phyloP scores from a whole-genome alignment of 2,329 filamentous ascomycete species.

The Diaporthe aspalathi region DNA sequence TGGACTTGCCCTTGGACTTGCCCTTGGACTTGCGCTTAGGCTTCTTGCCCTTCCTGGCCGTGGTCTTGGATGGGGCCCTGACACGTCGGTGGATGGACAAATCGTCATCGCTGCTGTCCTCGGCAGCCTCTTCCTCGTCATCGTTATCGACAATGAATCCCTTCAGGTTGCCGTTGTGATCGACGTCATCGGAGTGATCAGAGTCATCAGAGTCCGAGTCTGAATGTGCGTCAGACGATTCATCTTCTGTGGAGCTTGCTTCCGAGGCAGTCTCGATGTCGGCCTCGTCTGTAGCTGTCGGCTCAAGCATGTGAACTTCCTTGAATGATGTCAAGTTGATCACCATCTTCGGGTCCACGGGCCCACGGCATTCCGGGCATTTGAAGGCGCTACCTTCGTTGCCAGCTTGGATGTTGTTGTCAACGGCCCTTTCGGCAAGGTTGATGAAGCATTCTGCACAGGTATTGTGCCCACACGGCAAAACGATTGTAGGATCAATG shows the following conservation, averaged over 20 bases:
- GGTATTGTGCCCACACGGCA: constrained; percentile 85
- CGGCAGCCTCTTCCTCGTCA: constrained; percentile 44
- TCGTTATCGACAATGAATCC: constrained; percentile 65
- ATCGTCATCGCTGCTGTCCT: constrained; percentile 40
- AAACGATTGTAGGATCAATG: constrained; percentile 79
- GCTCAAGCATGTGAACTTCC: constrained; percentile 74
- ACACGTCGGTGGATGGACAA: constrained; percentile 3
- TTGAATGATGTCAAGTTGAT: constrained; percentile 82
- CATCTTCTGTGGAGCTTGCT: constrained; percentile 32
- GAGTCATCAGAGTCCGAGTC: constrained; percentile 47
- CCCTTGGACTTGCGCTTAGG: constrained; percentile 53
- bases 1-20: constrained; percentile 56
- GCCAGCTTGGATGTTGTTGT: constrained; percentile 67
- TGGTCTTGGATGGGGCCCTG: constrained; percentile 44
- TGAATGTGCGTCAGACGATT: constrained; percentile 40
- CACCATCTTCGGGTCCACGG: constrained; percentile 74
- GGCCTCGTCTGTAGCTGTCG: constrained; percentile 44
- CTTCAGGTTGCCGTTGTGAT: constrained; percentile 56
- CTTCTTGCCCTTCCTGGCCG: constrained; percentile 48
- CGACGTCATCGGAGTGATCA: constrained; percentile 48
- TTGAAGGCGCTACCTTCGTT: constrained; percentile 67
- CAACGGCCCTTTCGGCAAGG: constrained; percentile 70
- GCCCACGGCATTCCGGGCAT: constrained; percentile 81
- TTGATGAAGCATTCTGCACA: constrained; percentile 82
- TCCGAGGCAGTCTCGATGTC: constrained; percentile 39